phyloP scores from a whole-genome alignment of 2,329 filamentous ascomycete genomes.

The Sphaerulina vaccinii region DNA sequence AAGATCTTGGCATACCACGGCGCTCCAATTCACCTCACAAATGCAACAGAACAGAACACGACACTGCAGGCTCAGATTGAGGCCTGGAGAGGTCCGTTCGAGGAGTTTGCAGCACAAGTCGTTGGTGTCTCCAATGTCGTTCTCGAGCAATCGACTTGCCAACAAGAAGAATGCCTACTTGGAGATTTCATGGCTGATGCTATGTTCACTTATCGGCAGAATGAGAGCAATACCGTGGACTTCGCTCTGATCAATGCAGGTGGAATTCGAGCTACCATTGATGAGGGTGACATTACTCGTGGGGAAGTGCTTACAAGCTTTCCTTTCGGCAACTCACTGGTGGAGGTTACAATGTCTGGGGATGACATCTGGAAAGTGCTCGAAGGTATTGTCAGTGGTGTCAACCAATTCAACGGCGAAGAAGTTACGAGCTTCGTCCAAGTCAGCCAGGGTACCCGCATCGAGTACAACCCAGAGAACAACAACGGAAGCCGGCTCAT shows the following conservation, averaged over 20 bases:
- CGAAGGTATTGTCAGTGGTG: constrained; percentile 57
- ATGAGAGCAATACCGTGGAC: constrained; percentile 48
- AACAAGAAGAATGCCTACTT: constrained; percentile 55
- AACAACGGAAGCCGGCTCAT: constrained; percentile 53
- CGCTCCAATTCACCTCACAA: constrained; percentile 63
- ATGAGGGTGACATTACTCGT: constrained; percentile 60
- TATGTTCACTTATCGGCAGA: constrained; percentile 60
- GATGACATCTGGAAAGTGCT: constrained; percentile 57
- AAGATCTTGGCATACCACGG: constrained; percentile 63
- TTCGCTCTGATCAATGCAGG: constrained; percentile 65
- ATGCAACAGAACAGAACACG: constrained; percentile 58
- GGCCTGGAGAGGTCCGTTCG: constrained; percentile 61
- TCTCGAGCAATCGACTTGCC: constrained; percentile 61
- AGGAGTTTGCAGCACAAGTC: constrained; percentile 58
- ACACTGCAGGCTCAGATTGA: constrained; percentile 59
- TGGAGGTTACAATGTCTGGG: constrained; percentile 57
- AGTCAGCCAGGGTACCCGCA: constrained; percentile 55
- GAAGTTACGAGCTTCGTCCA: constrained; percentile 61
- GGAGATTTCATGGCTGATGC: constrained; percentile 51
- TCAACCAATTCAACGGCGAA: constrained; percentile 56
- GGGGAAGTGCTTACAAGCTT: constrained; percentile 64
- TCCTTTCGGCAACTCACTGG: constrained; percentile 65
- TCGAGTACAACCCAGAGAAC: constrained; percentile 58
- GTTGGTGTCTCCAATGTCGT: constrained; percentile 56
- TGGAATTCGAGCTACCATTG: constrained; percentile 63